Conservation (phyloP, 805 yeast species). For the Hermanozyma aechmeae region DNA sequence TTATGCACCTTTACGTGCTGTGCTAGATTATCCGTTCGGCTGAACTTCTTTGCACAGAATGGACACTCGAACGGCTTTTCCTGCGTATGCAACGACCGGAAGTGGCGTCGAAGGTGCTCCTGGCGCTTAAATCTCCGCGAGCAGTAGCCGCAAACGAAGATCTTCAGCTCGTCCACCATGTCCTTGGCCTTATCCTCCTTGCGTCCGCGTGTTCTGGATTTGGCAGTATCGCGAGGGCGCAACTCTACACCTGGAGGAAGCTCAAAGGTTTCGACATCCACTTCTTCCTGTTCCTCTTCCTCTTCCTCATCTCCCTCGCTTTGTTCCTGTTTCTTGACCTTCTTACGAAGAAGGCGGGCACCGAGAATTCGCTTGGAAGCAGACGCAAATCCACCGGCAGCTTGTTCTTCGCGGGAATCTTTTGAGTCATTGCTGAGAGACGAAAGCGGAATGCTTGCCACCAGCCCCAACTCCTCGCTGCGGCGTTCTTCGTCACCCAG, state of each 20-base stretch:
- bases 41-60: conserved; percentile 54
- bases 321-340: conserved; percentile 14
- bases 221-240: conserved; percentile 23
- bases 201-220: conserved; percentile 46
- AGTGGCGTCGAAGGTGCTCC: conserved; percentile 70
- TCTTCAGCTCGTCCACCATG: conserved; percentile 38
- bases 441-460: conserved; percentile 3
- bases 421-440: no score
- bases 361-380: conserved; percentile 34
- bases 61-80: conserved; percentile 63
- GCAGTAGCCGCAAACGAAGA: conserved; percentile 57
- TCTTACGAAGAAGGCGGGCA: conserved; percentile 24
- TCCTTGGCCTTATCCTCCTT: conserved; percentile 56
- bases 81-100: conserved; percentile 61
- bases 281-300: conserved; percentile 27
- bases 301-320: conserved; percentile 1
- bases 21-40: conserved; percentile 55
- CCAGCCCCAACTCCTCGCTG: no score
- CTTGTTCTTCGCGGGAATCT: no score
- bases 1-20: conserved; percentile 58
- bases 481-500: no score
- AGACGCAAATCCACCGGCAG: conserved; percentile 18
- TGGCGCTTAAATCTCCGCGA: conserved; percentile 61
- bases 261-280: conserved; percentile 29
- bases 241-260: conserved; percentile 32